These are phyloP conservation scores for Aechmea fasciata DNA, from an alignment of 176 grass and related monocot genomes.

Conservation along the genomic window DNA sequence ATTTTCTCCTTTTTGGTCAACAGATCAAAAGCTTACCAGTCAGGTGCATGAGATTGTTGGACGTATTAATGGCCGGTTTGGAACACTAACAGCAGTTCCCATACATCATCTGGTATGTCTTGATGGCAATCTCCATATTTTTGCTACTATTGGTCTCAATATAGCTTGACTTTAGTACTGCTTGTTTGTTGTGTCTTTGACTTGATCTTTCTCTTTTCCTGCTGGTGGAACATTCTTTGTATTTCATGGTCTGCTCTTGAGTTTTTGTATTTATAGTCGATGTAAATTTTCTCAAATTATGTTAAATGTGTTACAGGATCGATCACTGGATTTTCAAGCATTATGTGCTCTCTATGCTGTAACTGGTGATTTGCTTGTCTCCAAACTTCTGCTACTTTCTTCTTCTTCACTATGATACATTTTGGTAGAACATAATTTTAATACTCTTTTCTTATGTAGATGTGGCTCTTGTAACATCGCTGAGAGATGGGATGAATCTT, in stretches of 20 bases:
- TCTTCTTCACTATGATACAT: not conserved
- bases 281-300: not conserved
- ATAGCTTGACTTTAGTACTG: not conserved
- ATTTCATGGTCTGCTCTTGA: not conserved
- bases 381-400: conserved; percentile 2
- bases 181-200: not conserved
- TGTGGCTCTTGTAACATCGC: conserved; percentile 95
- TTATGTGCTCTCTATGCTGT: conserved; percentile 94
- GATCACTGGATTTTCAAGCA: conserved; percentile 87
- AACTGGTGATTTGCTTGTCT: conserved; percentile 51
- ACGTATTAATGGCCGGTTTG: conserved; percentile 96
- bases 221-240: not conserved
- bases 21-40: conserved; percentile 99
- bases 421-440: not conserved
- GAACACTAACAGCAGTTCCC: conserved; percentile 90
- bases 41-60: conserved; percentile 99
- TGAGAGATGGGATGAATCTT: conserved; percentile 99
- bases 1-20: conserved; percentile 17
- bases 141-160: not conserved
- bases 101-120: conserved; percentile 91
- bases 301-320: conserved; percentile 52
- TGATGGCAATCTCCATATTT: not conserved
- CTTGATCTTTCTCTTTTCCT: not conserved
- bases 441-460: conserved; percentile 39
- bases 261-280: not conserved